Percentiles rank a stretch among this genome's conserved stretches.
Conservation (phyloP, 306 rosid species). For the Malus orientalis region DNA sequence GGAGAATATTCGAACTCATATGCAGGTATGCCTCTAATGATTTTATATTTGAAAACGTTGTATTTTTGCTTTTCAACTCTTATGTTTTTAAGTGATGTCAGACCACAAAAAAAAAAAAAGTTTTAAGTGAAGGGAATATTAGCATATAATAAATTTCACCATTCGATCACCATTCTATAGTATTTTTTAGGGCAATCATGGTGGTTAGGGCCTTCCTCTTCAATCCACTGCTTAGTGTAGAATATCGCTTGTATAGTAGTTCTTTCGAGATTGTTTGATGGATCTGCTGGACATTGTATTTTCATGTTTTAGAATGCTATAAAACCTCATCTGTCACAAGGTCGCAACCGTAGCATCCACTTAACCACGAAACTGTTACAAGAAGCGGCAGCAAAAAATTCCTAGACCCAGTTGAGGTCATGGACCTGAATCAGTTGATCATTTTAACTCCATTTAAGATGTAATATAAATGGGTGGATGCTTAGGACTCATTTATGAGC, state of each 20-base stretch:
- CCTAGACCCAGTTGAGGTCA: background rate
- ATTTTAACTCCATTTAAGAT: background rate
- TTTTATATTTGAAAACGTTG: background rate
- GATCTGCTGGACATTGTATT: background rate
- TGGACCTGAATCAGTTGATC: background rate
- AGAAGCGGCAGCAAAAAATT: background rate
- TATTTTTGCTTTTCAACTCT: background rate
- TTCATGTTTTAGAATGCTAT: background rate
- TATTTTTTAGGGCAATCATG: background rate
- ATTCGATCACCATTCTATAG: background rate
- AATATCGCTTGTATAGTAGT: too few species aligned
- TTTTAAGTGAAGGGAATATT: background rate
- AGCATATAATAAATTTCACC: background rate
- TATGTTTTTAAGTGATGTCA: background rate
- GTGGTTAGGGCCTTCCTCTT: too few species aligned
- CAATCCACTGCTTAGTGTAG: too few species aligned
- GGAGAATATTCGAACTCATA: constrained; percentile 75
- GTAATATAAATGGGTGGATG: background rate
- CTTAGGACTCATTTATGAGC: background rate
- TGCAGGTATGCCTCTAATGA: constrained; percentile 56
- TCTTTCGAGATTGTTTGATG: background rate
- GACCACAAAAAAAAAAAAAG: background rate
- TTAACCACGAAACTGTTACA: background rate
- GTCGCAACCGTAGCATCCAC: background rate
- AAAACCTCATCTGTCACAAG: background rate